Evolutionary conservation across 2,329 filamentous ascomycete species (phyloP).

Genomic region (Coniella vitis): DNA sequence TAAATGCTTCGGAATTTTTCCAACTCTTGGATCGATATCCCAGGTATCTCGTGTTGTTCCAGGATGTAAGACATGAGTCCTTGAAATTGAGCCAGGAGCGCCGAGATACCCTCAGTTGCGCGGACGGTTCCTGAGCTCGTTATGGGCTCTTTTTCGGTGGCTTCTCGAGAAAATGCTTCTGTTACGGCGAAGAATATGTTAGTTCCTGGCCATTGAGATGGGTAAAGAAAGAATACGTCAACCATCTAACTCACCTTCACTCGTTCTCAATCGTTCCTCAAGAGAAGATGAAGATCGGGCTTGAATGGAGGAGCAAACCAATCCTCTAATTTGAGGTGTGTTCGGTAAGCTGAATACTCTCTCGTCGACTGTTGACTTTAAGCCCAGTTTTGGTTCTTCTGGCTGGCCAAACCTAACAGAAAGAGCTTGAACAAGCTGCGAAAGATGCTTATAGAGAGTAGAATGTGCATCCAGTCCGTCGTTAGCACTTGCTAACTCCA

Average conservation of each 20-base stretch:
- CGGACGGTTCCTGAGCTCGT: not conserved
- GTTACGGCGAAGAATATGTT: not conserved
- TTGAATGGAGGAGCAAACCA: too few species aligned
- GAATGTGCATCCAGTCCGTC: not conserved
- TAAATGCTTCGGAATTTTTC: slow-evolving; percentile 16
- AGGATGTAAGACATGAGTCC: slow-evolving; percentile 7
- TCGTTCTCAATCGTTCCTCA: too few species aligned
- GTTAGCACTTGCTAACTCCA: slow-evolving; percentile 1
- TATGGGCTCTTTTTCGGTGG: not conserved
- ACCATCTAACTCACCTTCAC: too few species aligned
- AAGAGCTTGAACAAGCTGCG: slow-evolving; percentile 1
- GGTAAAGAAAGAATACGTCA: too few species aligned
- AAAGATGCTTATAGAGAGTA: slow-evolving; percentile 4
- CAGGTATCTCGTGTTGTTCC: not conserved
- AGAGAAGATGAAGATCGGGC: too few species aligned
- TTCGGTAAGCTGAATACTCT: too few species aligned
- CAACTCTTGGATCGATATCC: slow-evolving; percentile 7
- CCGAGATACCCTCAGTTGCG: not conserved
- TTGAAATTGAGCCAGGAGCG: slow-evolving; percentile 11
- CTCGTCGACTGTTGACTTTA: too few species aligned
- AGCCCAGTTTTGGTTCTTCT: not conserved
- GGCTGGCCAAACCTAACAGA: not conserved
- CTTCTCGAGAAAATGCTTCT: not conserved
- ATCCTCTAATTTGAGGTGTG: too few species aligned
- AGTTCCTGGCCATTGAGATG: too few species aligned